Conservation (phyloP, 1,139 yeast species). For the Hansenula sp. region DNA sequence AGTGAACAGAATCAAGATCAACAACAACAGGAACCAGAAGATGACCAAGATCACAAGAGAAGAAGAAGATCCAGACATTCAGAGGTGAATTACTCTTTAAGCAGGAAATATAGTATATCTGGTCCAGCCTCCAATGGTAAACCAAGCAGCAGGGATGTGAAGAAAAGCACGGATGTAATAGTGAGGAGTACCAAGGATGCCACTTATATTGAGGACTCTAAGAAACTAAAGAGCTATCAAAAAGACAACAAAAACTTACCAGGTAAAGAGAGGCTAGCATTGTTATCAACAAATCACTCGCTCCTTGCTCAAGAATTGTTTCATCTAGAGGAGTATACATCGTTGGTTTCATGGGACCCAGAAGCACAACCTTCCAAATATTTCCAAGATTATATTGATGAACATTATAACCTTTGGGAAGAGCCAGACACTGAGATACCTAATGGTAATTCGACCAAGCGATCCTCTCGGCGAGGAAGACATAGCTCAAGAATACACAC, state of each 20-base stretch:
- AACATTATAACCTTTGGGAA: slow-evolving; percentile 22
- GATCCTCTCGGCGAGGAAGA: slow-evolving; percentile 23
- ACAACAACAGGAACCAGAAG: slow-evolving; percentile 1
- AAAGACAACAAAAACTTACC: slow-evolving; percentile 3
- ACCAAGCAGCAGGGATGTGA: neutral
- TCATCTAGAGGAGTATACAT: slow-evolving; percentile 39
- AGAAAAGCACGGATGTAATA: neutral
- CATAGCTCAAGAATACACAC: slow-evolving; percentile 18
- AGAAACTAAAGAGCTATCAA: neutral
- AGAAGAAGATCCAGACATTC: neutral
- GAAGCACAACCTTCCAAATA: slow-evolving; percentile 17
- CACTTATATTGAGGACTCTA: slow-evolving; percentile 5
- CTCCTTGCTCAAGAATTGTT: slow-evolving; percentile 37
- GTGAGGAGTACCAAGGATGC: neutral
- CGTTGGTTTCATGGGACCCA: slow-evolving; percentile 34
- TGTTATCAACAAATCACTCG: slow-evolving; percentile 29
- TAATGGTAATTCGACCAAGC: slow-evolving; percentile 9
- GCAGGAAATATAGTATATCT: neutral
- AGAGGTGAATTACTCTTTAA: neutral
- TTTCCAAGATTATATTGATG: slow-evolving; percentile 24
- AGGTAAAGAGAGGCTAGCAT: slow-evolving; percentile 23
- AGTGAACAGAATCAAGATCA: slow-evolving; percentile 2
- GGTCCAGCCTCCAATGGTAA: neutral
- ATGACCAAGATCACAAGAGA: neutral
- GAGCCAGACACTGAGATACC: slow-evolving; percentile 1